These are phyloP conservation scores for Drechslerella stenobrocha DNA, from an alignment of 2,329 filamentous ascomycete species.

Conservation along the genomic window DNA sequence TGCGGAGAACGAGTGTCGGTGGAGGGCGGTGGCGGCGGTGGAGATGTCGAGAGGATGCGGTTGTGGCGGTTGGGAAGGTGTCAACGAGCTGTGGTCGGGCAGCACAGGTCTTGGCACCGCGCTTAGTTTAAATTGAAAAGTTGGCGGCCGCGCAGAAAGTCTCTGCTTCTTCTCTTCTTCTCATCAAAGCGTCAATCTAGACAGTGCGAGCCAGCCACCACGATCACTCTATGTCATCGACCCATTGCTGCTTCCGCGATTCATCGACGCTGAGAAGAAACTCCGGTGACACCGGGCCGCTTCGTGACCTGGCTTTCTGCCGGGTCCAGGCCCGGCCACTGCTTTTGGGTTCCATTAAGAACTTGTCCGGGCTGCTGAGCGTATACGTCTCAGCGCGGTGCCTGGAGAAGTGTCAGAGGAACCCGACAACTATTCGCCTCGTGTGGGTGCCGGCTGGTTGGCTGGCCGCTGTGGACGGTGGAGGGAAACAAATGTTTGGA, in stretches of 20 bases:
- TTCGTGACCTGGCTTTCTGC: conserved; percentile 43
- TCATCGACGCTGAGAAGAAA: conserved; percentile 49
- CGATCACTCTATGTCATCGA: conserved; percentile 11
- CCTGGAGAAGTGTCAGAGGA: conserved; percentile 49
- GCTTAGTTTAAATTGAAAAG: conserved; percentile 35
- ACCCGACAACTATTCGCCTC: conserved; percentile 30
- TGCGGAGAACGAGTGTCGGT: not conserved
- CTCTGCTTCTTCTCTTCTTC: conserved; percentile 22
- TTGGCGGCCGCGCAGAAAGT: conserved; percentile 2
- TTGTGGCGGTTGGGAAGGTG: conserved; percentile 14
- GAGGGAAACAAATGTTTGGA: too few relatives aligned
- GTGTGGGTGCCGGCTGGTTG: not conserved
- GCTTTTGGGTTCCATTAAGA: conserved; percentile 49
- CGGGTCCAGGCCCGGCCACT: conserved; percentile 30
- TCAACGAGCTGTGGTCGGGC: conserved; percentile 10
- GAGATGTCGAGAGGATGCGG: not conserved
- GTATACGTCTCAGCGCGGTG: conserved; percentile 19
- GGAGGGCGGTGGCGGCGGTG: conserved; percentile 11
- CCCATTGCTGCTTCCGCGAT: conserved; percentile 47
- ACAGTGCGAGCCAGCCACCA: conserved; percentile 46
- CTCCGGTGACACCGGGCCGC: conserved; percentile 19
- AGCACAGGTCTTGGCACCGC: conserved; percentile 41
- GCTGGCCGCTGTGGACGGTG: not conserved
- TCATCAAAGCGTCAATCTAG: conserved; percentile 48
- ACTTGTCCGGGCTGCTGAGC: conserved; percentile 38